Evolutionary conservation across 1,139 yeast species (phyloP).

Genomic region (Saccharomyces hybrid): DNA sequence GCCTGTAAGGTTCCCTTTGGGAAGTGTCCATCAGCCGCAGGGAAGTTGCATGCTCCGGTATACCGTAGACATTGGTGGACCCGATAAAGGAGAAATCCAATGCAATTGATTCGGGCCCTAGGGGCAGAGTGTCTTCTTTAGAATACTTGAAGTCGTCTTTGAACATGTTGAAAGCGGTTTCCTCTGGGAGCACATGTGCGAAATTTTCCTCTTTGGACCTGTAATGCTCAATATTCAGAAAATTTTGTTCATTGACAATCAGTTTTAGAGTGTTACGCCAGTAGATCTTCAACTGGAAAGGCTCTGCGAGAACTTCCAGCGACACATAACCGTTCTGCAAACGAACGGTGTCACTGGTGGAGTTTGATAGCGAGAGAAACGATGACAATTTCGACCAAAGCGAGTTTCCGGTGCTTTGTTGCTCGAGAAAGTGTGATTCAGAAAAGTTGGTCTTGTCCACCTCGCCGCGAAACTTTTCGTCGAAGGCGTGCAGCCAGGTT

Average conservation of each 20-base stretch:
- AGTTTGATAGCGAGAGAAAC: neutral
- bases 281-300: conserved; percentile 46
- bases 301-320: conserved; percentile 39
- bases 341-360: conserved; percentile 16
- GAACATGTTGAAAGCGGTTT: conserved; percentile 51
- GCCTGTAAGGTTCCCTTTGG: conserved; percentile 65
- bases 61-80: conserved; percentile 68
- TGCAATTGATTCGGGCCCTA: conserved; percentile 90
- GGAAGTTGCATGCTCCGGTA: conserved; percentile 91
- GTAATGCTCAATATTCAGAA: conserved; percentile 75
- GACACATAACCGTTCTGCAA: conserved; percentile 38
- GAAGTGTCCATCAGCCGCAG: conserved; percentile 61
- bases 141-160: conserved; percentile 57
- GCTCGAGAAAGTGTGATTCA: neutral
- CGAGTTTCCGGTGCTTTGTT: neutral
- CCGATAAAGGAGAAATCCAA: conserved; percentile 63
- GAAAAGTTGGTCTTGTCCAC: neutral
- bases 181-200: conserved; percentile 40
- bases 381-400: neutral
- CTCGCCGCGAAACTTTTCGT: conserved; percentile 13
- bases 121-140: conserved; percentile 50
- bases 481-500: conserved; percentile 55
- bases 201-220: conserved; percentile 41
- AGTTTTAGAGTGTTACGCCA: conserved; percentile 43
- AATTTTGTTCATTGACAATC: conserved; percentile 57